Base-by-base conservation (phyloP, 2,329 filamentous ascomycete genomes). In the Penicillium thymicola region DNA sequence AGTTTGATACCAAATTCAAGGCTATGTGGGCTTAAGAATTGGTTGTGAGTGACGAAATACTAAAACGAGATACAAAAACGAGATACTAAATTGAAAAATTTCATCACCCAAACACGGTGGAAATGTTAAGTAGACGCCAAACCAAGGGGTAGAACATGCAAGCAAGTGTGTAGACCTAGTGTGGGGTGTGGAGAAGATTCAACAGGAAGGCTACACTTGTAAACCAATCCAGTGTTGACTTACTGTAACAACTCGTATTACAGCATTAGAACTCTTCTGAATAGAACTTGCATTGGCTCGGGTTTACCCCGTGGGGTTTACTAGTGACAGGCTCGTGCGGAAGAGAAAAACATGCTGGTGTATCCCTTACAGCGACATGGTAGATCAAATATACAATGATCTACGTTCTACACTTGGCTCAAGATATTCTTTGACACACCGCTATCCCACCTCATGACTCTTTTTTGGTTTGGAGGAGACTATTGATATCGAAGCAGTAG, bases 1-100 rank as follows among this genome's bases (percentile, higher is more conserved):
- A 72, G 47, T 75, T 75, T 51, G 63, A 75, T 48, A 51, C 37
- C 32, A 74, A 74, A 44, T 75, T 75, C 61, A 64, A 56, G 36
- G 64, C 62, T 13, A 73, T 71, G 51, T 73, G 67, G 60, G 70
- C 71, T 7, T 73, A 54, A 34, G 27, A 28, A 13, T 16, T 9
- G 5, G 3, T n/a, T 25, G 5, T 36, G 44, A 34, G 7, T 9
- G 28, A 36, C 36, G 11, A 25, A 13, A 25, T 23, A 11, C 18
- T 34, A 34, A 2, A 16, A 16, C 14, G 8, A 23, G 13, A 46
- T 46, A n/a, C 9, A n/a, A 34, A 2, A 16, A 16, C 14, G 8
- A 23, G 13, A 46, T 46, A n/a, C 9, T 25, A 46, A 46, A 46
- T 46, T 46, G 30, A 46, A 7, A 46, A 13, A n/a, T 25, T 34